Percentiles rank a stretch among this genome's conserved stretches.
Evolutionary conservation across 441 rosid species (phyloP).

Genomic region (Pelargonium citronellum): DNA sequence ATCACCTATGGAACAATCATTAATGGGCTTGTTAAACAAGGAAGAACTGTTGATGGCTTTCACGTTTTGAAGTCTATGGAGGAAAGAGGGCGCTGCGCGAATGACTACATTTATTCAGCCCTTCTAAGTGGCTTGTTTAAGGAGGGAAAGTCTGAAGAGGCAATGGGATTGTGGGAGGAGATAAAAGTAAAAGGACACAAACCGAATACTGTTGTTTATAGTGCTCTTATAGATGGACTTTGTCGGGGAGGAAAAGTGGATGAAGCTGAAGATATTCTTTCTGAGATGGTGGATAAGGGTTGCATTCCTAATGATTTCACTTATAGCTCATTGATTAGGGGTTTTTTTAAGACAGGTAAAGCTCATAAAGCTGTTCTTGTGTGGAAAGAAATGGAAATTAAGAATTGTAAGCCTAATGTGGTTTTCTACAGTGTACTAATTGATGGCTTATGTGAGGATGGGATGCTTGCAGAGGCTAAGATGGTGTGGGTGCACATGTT

Average conservation of each 20-base stretch:
- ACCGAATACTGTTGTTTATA: slow-evolving; percentile 57
- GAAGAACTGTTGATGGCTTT: slow-evolving; percentile 51
- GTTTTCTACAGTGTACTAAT: slow-evolving; percentile 73
- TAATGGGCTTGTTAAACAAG: slow-evolving; percentile 76
- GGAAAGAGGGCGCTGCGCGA: slow-evolving; percentile 56
- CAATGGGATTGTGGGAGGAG: slow-evolving; percentile 53
- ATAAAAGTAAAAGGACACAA: slow-evolving; percentile 48
- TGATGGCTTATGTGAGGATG: slow-evolving; percentile 68
- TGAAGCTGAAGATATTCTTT: slow-evolving; percentile 54
- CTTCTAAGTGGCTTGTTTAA: slow-evolving; percentile 73
- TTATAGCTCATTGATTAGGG: slow-evolving; percentile 84
- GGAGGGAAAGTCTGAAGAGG: slow-evolving; percentile 61
- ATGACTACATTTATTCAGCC: slow-evolving; percentile 55
- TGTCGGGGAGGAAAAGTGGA: slow-evolving; percentile 60
- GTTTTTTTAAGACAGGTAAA: slow-evolving; percentile 54
- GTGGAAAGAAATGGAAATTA: slow-evolving; percentile 60
- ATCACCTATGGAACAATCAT: slow-evolving; percentile 75
- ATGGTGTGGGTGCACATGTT: slow-evolving; percentile 74
- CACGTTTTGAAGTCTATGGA: slow-evolving; percentile 50
- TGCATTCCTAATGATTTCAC: slow-evolving; percentile 70
- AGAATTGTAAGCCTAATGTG: slow-evolving; percentile 35
- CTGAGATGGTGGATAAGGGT: slow-evolving; percentile 51
- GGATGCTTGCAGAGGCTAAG: slow-evolving; percentile 56
- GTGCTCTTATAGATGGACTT: slow-evolving; percentile 69
- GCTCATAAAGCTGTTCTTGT: slow-evolving; percentile 60